Evolutionary conservation across 108 stramenopile species (phyloP).

Genomic region (Fistulifera solaris): DNA sequence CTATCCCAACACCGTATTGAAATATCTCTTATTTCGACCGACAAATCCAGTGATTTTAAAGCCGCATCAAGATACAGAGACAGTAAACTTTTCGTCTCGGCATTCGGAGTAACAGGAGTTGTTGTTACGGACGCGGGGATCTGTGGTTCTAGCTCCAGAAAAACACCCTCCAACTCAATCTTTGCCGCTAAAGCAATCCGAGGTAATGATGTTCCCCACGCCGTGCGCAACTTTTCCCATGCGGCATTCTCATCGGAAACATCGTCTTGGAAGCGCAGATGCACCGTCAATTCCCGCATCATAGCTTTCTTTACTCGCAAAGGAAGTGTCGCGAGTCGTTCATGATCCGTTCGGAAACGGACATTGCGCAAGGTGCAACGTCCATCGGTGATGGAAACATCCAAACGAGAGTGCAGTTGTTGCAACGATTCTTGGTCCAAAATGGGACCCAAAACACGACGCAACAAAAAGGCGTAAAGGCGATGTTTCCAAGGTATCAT

Average conservation of each 20-base stretch:
- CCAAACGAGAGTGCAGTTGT: constrained; percentile 48
- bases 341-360: constrained; percentile 29
- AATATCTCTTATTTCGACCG: constrained; percentile 25
- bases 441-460: constrained; percentile 56
- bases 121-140: constrained; percentile 1
- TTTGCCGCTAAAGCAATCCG: constrained; percentile 33
- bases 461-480: constrained; percentile 63
- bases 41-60: constrained; percentile 33
- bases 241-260: background rate
- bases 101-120: background rate
- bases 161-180: constrained; percentile 33
- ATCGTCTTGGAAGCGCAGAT: constrained; percentile 25
- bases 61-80: constrained; percentile 49
- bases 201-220: constrained; percentile 1
- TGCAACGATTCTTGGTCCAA: constrained; percentile 36
- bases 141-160: constrained; percentile 30
- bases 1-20: constrained; percentile 9
- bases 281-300: constrained; percentile 20
- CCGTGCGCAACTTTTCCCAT: background rate
- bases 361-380: constrained; percentile 46
- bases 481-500: constrained; percentile 33
- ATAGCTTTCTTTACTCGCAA: constrained; percentile 21
- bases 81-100: constrained; percentile 21
- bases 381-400: constrained; percentile 64
- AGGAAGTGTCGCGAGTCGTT: background rate